Evolutionary conservation across 305 asterid genomes (phyloP).

Genomic region (Solanum hybrid): DNA sequence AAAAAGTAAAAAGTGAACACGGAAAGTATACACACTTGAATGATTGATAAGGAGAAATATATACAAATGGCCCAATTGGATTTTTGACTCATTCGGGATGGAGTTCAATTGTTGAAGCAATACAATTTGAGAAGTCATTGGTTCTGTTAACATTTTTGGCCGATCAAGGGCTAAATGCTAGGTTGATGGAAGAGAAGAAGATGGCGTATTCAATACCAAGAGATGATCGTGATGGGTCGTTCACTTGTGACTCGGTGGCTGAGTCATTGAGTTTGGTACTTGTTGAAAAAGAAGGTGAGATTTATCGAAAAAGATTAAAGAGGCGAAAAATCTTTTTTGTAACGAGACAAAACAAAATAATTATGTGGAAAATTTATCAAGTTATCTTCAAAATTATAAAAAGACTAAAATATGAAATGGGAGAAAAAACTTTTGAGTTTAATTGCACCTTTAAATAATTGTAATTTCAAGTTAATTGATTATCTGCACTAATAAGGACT

Average conservation of each 20-base stretch:
- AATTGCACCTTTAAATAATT: too few species aligned
- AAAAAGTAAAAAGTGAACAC: too few species aligned
- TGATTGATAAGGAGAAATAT: too few species aligned
- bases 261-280: too few species aligned
- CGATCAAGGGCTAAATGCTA: slow-evolving; percentile 45
- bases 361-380: neutral
- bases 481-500: neutral
- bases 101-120: slow-evolving; percentile 41
- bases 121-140: slow-evolving; percentile 26
- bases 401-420: neutral
- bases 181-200: slow-evolving; percentile 24
- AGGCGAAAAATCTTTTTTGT: slow-evolving; percentile 6
- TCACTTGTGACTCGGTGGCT: too few species aligned
- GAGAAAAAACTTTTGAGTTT: neutral
- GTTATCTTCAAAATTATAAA: neutral
- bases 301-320: neutral
- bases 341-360: slow-evolving; percentile 2
- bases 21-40: too few species aligned
- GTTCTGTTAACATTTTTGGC: slow-evolving; percentile 31
- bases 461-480: too few species aligned
- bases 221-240: too few species aligned
- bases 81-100: slow-evolving; percentile 48
- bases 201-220: too few species aligned
- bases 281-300: too few species aligned
- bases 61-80: slow-evolving; percentile 2